phyloP scores from a whole-genome alignment of 1,284 basidiomycete species.

The Irpex sp. region DNA sequence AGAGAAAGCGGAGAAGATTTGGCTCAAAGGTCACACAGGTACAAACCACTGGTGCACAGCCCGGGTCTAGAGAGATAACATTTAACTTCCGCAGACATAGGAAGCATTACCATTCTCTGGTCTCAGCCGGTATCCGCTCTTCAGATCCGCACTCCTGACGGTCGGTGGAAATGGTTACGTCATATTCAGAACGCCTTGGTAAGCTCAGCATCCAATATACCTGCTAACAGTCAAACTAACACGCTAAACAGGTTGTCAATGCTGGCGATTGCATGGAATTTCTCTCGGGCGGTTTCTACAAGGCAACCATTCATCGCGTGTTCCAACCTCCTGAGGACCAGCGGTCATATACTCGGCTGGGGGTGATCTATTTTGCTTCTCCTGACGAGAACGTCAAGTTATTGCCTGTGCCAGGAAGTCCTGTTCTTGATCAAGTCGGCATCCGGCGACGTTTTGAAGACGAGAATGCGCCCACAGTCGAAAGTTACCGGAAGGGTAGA shows the following conservation, averaged over 20 bases:
- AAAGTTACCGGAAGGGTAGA: conserved; percentile 35
- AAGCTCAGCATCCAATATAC: background rate
- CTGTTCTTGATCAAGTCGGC: conserved; percentile 29
- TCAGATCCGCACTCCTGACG: conserved; percentile 50
- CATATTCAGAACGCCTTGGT: conserved; percentile 61
- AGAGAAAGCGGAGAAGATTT: conserved; percentile 46
- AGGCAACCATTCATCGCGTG: conserved; percentile 41
- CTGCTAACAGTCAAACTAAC: too few species aligned
- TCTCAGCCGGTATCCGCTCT: conserved; percentile 56
- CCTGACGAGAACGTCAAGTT: conserved; percentile 30
- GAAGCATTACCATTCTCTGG: conserved; percentile 51
- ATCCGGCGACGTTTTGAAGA: conserved; percentile 29
- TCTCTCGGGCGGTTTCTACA: conserved; percentile 42
- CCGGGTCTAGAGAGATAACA: background rate
- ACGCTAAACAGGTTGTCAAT: conserved; percentile 32
- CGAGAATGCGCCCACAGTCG: conserved; percentile 33
- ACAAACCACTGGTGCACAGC: background rate
- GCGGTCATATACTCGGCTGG: conserved; percentile 36
- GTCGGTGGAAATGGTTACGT: conserved; percentile 54
- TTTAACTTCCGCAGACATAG: conserved; percentile 38
- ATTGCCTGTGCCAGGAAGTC: conserved; percentile 25
- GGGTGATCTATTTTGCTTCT: conserved; percentile 40
- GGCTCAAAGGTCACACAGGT: conserved; percentile 62
- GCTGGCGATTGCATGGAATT: conserved; percentile 42
- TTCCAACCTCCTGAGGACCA: conserved; percentile 49